A percentile compares a stretch with the other conserved stretches of the same genome.
These are phyloP conservation scores for Aphanomyces euteiches DNA, from an alignment of 352 stramenopile species.

Conservation along the genomic window DNA sequence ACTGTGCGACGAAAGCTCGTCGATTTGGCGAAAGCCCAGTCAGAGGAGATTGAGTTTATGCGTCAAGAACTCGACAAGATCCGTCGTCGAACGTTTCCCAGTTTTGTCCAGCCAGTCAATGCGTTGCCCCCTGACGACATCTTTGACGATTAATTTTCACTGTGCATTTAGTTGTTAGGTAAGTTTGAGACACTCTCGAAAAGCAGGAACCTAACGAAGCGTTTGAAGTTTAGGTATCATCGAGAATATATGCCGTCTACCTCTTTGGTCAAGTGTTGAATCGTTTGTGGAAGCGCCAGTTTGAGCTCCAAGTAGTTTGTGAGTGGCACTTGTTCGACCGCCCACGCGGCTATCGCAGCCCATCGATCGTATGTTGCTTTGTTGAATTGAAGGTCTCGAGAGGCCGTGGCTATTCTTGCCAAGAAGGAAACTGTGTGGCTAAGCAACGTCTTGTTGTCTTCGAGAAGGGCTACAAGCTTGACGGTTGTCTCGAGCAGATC, in stretches of 20 bases:
- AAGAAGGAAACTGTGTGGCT: slow-evolving; percentile 2
- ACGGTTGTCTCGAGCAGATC: slow-evolving; percentile 12
- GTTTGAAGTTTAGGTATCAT: too few relatives aligned
- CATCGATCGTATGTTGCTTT: slow-evolving; percentile 1
- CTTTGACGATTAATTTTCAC: slow-evolving; percentile 10
- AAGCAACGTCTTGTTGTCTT: neutral
- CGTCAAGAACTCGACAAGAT: slow-evolving; percentile 88
- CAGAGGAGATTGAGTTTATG: slow-evolving; percentile 88
- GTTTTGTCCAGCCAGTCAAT: slow-evolving; percentile 51
- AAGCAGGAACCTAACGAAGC: too few relatives aligned
- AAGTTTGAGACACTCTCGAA: too few relatives aligned
- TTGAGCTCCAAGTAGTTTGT: slow-evolving; percentile 1
- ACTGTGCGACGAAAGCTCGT: slow-evolving; percentile 84
- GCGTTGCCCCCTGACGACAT: slow-evolving; percentile 10
- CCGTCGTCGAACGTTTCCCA: slow-evolving; percentile 89
- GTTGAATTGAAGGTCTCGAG: slow-evolving; percentile 12
- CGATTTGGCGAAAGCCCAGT: slow-evolving; percentile 85
- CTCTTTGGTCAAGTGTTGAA: neutral
- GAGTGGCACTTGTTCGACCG: neutral
- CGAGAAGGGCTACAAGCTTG: neutral
- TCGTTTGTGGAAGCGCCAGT: slow-evolving; percentile 6
- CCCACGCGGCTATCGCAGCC: slow-evolving; percentile 1
- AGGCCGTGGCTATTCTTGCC: neutral
- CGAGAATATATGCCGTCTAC: too few relatives aligned
- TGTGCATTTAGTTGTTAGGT: too few relatives aligned